Evolutionary conservation across 441 rosid genomes (phyloP), one percentile per base, ranked within the genome.

Genomic region (Biscutella laevigata): DNA sequence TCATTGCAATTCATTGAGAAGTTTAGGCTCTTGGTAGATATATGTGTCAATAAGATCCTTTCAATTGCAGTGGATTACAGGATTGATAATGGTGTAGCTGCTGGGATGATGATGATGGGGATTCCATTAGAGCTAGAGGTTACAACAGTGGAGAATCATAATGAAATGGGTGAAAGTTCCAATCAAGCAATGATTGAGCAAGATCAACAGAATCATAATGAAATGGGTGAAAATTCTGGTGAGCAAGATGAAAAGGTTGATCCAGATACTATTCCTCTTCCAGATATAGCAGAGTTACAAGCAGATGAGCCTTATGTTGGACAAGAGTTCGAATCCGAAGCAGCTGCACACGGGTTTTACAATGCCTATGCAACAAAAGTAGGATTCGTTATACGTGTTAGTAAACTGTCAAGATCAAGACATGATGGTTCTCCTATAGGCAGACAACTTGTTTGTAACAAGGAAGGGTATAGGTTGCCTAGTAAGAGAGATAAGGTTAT

Each of bases 401-500:
- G 99, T 72, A 88, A 94, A 59, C 94, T 94, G 35, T 94, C 97
- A 13, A 72, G 97, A 49, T 94, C 97, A 2, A 88, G 95, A 61
- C 90, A 89, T 36, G 99, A 94, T 48, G 97, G 97, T 39, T 67
- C 99, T 49, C 87, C 95, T 7, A 86, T 89, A 50, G 99, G 99
- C 3, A 81, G 99, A 33, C 88, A 95, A 12, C 91, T 94, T 48
- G 96, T 94, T 41, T 94, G 99, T 64, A 94, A 94, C 71, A 88
- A 83, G 66, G 99, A 94, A 64, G 99, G 99, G 4, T 84, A 74
- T 20, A 79, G 99, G 73, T 74, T 86, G 78, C 90, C 95, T 25
- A 92, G 88, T 62, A 94, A 84, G 58, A 87, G 92, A 11, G 99
- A 94, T 47, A 88, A 83, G 56, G 80, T 89, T 51, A 84, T 94